Conservation (phyloP, 768 basidiomycete species). For the Infundibulicybe gibba region DNA sequence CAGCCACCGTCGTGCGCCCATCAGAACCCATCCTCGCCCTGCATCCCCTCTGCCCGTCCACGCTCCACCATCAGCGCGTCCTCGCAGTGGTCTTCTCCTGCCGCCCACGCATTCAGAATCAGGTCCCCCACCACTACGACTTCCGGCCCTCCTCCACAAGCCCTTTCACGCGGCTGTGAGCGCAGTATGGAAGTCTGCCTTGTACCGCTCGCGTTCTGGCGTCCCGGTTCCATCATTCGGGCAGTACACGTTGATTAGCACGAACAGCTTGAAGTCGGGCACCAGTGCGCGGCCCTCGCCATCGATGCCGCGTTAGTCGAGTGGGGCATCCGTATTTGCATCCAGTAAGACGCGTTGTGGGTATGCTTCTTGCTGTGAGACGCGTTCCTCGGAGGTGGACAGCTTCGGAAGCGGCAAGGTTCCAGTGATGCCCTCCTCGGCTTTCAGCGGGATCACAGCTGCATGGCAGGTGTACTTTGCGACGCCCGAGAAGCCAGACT, state of each 20-base stretch:
- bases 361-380: too few species aligned
- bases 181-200: slow-evolving; percentile 84
- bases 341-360: too few species aligned
- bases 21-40: slow-evolving; percentile 41
- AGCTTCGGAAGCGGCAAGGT: slow-evolving; percentile 75
- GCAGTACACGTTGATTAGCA: slow-evolving; percentile 95
- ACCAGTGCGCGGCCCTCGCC: too few species aligned
- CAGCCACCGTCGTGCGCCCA: slow-evolving; percentile 74
- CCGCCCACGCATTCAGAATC: slow-evolving; percentile 86
- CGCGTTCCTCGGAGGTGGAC: slow-evolving; percentile 53
- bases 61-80: slow-evolving; percentile 56
- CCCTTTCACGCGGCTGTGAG: slow-evolving; percentile 73
- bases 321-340: slow-evolving; percentile 61
- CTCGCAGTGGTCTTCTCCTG: slow-evolving; percentile 89
- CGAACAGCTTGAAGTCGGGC: too few species aligned
- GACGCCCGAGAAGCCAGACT: slow-evolving; percentile 91
- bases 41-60: too few species aligned
- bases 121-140: slow-evolving; percentile 92
- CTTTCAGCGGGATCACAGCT: slow-evolving; percentile 55
- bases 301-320: too few species aligned
- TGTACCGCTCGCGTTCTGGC: slow-evolving; percentile 80
- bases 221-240: slow-evolving; percentile 78
- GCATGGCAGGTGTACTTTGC: slow-evolving; percentile 75
- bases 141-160: slow-evolving; percentile 68
- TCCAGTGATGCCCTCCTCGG: too few species aligned